A percentile compares a stretch with the other conserved stretches of the same genome.
Conservation (phyloP, 2,329 filamentous ascomycete species). For the Aspergillus bombycis region DNA sequence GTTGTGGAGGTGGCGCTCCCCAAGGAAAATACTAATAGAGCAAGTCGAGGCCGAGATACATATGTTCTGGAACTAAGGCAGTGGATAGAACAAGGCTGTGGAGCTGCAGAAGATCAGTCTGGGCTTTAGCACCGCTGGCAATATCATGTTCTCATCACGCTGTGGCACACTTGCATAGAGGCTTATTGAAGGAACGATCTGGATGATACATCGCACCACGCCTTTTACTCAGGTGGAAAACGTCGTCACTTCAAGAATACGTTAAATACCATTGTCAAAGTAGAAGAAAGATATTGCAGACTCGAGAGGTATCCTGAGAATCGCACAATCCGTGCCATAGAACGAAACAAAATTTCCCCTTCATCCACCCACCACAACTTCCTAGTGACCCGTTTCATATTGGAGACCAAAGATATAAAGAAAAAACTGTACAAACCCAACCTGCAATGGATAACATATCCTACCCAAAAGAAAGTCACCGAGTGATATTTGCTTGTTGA, state of each 20-base stretch:
- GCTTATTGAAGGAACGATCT: background rate
- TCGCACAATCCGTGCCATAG: background rate
- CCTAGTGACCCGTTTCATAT: background rate
- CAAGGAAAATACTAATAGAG: background rate
- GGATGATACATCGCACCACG: background rate
- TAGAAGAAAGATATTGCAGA: background rate
- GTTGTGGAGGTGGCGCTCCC: background rate
- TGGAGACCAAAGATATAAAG: background rate
- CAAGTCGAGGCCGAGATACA: background rate
- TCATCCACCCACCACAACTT: background rate
- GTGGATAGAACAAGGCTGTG: background rate
- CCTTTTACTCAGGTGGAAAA: background rate
- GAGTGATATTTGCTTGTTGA: background rate
- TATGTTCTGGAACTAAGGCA: background rate
- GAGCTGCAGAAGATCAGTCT: background rate
- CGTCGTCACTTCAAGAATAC: background rate
- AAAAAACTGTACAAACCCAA: conserved; percentile 9
- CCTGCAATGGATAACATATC: background rate
- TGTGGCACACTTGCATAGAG: background rate
- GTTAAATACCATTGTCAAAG: background rate
- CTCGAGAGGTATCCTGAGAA: conserved; percentile 5
- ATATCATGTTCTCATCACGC: background rate
- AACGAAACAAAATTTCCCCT: background rate
- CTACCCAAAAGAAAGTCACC: background rate
- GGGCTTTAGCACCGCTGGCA: background rate